Base-by-base conservation (phyloP, 768 basidiomycete species). In the Clathrus columnatus region DNA sequence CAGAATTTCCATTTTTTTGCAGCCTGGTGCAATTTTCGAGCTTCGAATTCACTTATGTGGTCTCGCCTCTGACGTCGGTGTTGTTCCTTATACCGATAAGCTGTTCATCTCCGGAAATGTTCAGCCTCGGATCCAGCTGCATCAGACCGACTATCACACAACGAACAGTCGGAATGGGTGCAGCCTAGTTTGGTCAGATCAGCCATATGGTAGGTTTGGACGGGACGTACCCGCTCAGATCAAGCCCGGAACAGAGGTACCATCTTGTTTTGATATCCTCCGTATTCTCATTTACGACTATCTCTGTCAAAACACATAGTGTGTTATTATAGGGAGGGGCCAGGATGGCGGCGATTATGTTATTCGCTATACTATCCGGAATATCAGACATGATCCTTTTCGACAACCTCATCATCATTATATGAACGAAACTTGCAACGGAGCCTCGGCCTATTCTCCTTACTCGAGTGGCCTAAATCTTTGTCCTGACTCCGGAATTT, bases 301-400 rank as follows among this genome's bases (percentile, higher is more conserved):
- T 36, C n/a, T 11, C 10, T 2, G 7, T 36, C 36, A 11, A 5
- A 36, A 36, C 36, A 14, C n/a, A 3, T 36, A 54, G 52, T 16
- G 26, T 18, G 52, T 54, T 27, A 44, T 54, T 30, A 36, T 54
- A 17, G 21, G 21, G 7, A 14, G 41, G 20, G 7, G 45, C 21
- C 52, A 54, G 18, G 52, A 44, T 26, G 42, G 52, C 43, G 52
- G 45, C n/a, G 52, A 54, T 44, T 54, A 54, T 30, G 42, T 54
- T 24, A 36, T 54, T 17, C 52, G 52, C 43, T 54, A 44, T 44
- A 54, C 52, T 30, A n/a, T 54, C 6, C 52, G 52, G n/a, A 54
- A 54, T 36, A 36, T 36, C 36, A 36, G n/a, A n/a, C 36, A 36
- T 36, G 36, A 36, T 36, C 36, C 36, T 4, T 36, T 36, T n/a